Base-by-base conservation (phyloP, 345 rosid genomes). In the Eutrema yunnanense region DNA sequence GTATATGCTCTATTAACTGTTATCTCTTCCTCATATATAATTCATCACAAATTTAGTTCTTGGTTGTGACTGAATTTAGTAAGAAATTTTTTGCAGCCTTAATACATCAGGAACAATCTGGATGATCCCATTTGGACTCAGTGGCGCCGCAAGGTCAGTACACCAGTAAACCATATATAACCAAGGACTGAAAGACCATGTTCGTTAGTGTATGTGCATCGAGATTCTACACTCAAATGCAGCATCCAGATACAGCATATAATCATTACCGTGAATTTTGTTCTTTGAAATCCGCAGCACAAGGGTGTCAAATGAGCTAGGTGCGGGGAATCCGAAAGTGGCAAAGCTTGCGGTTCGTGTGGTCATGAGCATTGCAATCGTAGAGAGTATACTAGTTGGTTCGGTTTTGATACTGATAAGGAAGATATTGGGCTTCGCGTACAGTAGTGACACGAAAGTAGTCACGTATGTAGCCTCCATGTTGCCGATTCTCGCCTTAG, bases 41-140 rank as follows among this genome's bases (percentile, higher is more conserved):
- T 43, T 56, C 13, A 54, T 34, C 12, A 58, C 19, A 47, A 47
- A 37, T 10, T 5, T 26, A 36, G 66, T 27, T 29, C 14, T 40
- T 36, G 8, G 11, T 27, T 56, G 47, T 29, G 12, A 47, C 0
- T 65, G 12, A 58, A 58, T 8, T 38, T 46, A 16, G 2, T 27
- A 42, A 67, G 34, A 37, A 41, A 36, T 2, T n/a, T 11, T 22
- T 52, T 71, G 46, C 86, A 84, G 88, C 84, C 83, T 89, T 64
- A 89, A 87, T 75, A 86, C 90, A 69, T 78, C 84, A 54, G 79
- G 89, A 83, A 87, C 84, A 71, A 85, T 86, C 55, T 86, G 83
- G 72, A 86, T 83, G 92, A 78, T 87, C 78, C 81, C 96, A 22
- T 83, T 86, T 50, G 90, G 90, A 3, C 87, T 87, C 16, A 86